Evolutionary conservation across 2,329 filamentous ascomycete species (phyloP).

Genomic region (Madurella fahalii): DNA sequence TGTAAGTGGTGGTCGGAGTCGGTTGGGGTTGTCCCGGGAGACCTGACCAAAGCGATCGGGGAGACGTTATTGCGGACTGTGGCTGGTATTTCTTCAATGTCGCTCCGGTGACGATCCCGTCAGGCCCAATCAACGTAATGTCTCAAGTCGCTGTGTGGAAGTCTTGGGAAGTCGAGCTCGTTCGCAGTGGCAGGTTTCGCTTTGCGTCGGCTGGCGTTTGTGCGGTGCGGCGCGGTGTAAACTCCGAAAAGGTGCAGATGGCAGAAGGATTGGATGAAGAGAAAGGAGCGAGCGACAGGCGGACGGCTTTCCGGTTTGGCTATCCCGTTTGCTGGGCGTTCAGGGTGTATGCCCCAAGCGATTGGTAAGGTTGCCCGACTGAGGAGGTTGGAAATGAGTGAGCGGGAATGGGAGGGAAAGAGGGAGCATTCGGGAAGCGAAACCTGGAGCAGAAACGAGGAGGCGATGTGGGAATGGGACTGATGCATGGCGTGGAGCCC

Average conservation of each 20-base stretch:
- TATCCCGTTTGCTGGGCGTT: background rate
- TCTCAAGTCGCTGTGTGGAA: background rate
- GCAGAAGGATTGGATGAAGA: conserved; percentile 2
- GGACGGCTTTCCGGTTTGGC: background rate
- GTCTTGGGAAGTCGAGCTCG: background rate
- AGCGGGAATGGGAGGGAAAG: background rate
- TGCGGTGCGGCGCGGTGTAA: background rate
- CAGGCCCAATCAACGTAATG: background rate
- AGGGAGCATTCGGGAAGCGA: background rate
- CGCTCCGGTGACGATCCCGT: background rate
- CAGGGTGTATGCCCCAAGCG: background rate
- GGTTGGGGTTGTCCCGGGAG: background rate
- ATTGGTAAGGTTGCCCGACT: conserved; percentile 6
- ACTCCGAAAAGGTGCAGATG: background rate
- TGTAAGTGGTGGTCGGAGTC: background rate
- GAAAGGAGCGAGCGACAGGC: conserved; percentile 7
- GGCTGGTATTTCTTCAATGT: background rate
- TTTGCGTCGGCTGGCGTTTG: background rate
- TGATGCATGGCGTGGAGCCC: background rate
- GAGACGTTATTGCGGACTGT: background rate
- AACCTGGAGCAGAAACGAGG: background rate
- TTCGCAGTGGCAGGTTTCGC: background rate
- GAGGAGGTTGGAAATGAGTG: background rate
- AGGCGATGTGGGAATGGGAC: background rate
- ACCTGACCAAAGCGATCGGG: background rate